A percentile compares a stretch with the other conserved stretches of the same genome.
Conservation (phyloP, 2,329 filamentous ascomycete species). For the Cercospora sp. region DNA sequence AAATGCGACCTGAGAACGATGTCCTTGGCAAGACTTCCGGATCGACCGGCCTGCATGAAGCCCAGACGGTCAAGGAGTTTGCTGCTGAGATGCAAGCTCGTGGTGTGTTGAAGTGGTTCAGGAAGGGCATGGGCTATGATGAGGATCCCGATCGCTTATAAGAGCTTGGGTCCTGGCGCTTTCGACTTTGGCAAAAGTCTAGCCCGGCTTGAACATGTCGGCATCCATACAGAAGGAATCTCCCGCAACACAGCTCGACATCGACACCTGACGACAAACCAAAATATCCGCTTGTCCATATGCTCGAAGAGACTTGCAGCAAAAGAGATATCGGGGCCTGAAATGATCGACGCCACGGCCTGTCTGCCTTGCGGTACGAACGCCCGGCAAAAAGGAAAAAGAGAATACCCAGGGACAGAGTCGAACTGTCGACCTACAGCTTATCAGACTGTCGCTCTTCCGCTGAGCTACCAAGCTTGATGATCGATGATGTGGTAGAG, state of each 20-base stretch:
- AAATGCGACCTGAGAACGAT: slow-evolving; percentile 33
- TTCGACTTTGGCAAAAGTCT: not conserved
- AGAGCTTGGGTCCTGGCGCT: not conserved
- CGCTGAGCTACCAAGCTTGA: slow-evolving; percentile 4
- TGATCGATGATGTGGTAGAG: not conserved
- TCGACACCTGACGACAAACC: not conserved
- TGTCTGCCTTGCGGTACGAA: not conserved
- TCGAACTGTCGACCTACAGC: not conserved
- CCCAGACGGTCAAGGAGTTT: slow-evolving; percentile 65
- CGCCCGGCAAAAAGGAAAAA: not conserved
- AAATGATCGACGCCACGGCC: not conserved
- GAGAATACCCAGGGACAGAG: not conserved
- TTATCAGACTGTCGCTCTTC: slow-evolving; percentile 6
- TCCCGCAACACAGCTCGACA: not conserved
- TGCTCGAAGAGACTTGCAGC: not conserved
- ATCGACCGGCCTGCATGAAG: slow-evolving; percentile 56
- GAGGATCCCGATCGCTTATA: slow-evolving; percentile 28
- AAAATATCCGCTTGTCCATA: not conserved
- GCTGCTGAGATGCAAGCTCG: slow-evolving; percentile 60
- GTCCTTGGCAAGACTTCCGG: not conserved
- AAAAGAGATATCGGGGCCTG: not conserved
- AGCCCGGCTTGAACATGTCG: not conserved
- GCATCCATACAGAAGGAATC: not conserved
- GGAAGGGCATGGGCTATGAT: slow-evolving; percentile 62
- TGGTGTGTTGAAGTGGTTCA: slow-evolving; percentile 67